Conservation (phyloP, 2,329 filamentous ascomycete species). For the Penicillium olsonii region DNA sequence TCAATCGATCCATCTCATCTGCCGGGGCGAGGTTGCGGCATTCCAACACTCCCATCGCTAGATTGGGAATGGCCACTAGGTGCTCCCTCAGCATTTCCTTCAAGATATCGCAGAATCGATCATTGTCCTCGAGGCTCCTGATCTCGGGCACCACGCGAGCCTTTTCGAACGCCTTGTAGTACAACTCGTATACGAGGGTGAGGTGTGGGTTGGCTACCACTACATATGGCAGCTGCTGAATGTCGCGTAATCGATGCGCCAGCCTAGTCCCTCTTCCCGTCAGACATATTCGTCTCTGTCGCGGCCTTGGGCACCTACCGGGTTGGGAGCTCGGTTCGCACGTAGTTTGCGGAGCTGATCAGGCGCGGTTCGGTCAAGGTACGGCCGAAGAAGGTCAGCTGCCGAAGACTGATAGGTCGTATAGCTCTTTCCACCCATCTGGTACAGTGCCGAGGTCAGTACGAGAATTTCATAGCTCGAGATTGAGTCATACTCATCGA, state of each 20-base stretch:
- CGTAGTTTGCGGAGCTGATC: constrained; percentile 95
- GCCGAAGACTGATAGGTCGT: constrained; percentile 90
- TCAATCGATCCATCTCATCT: constrained; percentile 84
- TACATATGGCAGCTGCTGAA: constrained; percentile 93
- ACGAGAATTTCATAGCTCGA: not conserved
- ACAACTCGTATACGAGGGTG: constrained; percentile 92
- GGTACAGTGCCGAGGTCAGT: constrained; percentile 18
- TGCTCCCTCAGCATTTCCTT: constrained; percentile 80
- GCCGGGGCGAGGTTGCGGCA: constrained; percentile 79
- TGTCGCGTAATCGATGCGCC: constrained; percentile 91
- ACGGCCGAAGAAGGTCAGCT: constrained; percentile 95
- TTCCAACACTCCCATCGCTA: constrained; percentile 92
- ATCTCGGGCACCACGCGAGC: constrained; percentile 84
- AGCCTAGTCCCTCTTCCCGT: constrained; percentile 55
- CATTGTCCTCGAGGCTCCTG: constrained; percentile 84
- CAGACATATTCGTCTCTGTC: not conserved
- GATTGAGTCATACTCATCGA: constrained; percentile 56
- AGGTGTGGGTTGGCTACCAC: constrained; percentile 96
- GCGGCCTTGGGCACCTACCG: constrained; percentile 52
- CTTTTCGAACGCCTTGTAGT: constrained; percentile 93
- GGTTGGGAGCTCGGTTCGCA: constrained; percentile 88
- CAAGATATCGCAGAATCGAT: constrained; percentile 78
- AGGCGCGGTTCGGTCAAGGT: constrained; percentile 87
- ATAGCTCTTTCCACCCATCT: constrained; percentile 94
- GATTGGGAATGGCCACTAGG: constrained; percentile 86